These are phyloP conservation scores for Mesotaenium endlicherianum DNA, from an alignment of 139 green algal genomes.

Conservation along the genomic window DNA sequence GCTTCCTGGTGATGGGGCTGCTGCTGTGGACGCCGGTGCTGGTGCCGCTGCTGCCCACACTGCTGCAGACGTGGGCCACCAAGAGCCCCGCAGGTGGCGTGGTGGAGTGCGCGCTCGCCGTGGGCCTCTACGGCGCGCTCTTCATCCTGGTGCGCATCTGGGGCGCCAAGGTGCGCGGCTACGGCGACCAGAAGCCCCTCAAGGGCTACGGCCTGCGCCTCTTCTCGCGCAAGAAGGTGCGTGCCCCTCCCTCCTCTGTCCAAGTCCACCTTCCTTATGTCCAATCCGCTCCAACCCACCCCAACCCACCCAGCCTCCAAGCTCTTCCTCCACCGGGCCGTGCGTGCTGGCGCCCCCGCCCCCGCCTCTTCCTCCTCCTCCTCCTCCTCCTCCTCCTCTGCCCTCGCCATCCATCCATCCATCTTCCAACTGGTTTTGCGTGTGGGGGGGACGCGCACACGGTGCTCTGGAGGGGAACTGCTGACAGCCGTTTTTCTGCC, in stretches of 20 bases:
- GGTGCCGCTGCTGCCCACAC: conserved; percentile 26
- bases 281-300: not conserved
- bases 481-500: no score
- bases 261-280: not conserved
- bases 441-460: no score
- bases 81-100: not conserved
- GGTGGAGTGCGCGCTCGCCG: conserved; percentile 15
- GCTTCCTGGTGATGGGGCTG: conserved; percentile 22
- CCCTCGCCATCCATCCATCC: not conserved
- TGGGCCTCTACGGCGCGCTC: conserved; percentile 41
- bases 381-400: not conserved
- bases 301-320: not conserved
- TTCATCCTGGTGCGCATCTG: conserved; percentile 39
- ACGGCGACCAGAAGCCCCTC: conserved; percentile 4
- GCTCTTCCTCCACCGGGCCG: not conserved
- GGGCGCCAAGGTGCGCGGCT: conserved; percentile 20
- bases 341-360: not conserved
- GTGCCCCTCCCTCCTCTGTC: not conserved
- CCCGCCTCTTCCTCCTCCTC: not conserved
- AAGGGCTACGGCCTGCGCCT: conserved; percentile 1
- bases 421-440: not conserved
- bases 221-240: not conserved
- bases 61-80: conserved; percentile 33
- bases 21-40: conserved; percentile 34
- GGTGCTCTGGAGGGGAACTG: no score